Evolutionary conservation across 1,139 yeast species (phyloP).

Genomic region (Saccharomyces hybrid): DNA sequence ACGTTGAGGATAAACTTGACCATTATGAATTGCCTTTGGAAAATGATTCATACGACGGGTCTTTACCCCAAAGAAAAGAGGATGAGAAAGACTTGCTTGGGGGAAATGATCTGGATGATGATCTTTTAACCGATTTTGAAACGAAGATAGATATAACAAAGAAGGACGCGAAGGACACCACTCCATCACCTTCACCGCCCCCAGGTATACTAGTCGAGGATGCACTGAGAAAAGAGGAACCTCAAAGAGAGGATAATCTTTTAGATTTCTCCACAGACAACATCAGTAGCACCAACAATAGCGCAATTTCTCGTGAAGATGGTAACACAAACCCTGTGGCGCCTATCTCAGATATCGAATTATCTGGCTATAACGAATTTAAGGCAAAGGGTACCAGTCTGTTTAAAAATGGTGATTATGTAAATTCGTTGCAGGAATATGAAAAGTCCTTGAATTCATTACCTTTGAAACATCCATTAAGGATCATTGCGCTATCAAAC

Average conservation of each 20-base stretch:
- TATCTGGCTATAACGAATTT: slow-evolving; percentile 37
- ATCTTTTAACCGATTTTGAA: slow-evolving; percentile 8
- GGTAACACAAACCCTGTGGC: slow-evolving; percentile 6
- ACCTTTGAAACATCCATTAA: slow-evolving; percentile 58
- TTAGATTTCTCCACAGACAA: slow-evolving; percentile 18
- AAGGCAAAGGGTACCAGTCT: slow-evolving; percentile 55
- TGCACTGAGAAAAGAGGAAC: not conserved
- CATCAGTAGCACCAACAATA: not conserved
- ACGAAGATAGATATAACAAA: not conserved
- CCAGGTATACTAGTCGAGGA: not conserved
- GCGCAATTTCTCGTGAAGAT: not conserved
- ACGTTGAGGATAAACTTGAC: not conserved
- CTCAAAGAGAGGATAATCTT: slow-evolving; percentile 9
- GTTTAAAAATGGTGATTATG: slow-evolving; percentile 76
- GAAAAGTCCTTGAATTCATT: slow-evolving; percentile 52
- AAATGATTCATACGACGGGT: not conserved
- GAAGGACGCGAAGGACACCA: not conserved
- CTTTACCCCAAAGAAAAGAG: not conserved
- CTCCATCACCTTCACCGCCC: not conserved
- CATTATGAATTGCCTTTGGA: not conserved
- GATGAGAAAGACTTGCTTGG: not conserved
- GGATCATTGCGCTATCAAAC: slow-evolving; percentile 68
- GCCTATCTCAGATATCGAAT: slow-evolving; percentile 26
- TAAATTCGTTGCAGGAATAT: slow-evolving; percentile 56
- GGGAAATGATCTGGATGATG: slow-evolving; percentile 6